Conservation (phyloP, 129 eudicot genomes). For the Tanacetum coccineum region DNA sequence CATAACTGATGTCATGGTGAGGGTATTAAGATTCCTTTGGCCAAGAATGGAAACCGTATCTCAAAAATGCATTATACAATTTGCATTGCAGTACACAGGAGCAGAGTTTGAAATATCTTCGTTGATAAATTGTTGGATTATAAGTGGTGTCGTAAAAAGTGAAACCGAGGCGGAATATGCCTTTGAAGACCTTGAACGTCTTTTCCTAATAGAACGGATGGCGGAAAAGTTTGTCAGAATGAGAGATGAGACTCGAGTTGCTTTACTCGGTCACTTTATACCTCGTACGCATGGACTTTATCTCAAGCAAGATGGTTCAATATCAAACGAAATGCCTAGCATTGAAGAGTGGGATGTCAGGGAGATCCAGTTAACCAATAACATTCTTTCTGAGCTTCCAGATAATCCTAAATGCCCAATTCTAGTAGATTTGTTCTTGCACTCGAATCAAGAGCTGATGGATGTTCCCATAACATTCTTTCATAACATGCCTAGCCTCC, state of each 20-base stretch:
- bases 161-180: no score
- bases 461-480: conserved; percentile 25
- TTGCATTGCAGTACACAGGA: conserved; percentile 3
- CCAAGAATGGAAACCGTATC: background rate
- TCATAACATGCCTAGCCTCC: conserved; percentile 24
- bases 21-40: conserved; percentile 16
- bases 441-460: conserved; percentile 15
- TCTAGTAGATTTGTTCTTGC: conserved; percentile 19
- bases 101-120: background rate
- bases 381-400: conserved; percentile 22
- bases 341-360: conserved; percentile 13
- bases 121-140: background rate
- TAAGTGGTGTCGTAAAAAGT: no score
- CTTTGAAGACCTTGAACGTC: no score
- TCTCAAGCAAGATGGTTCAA: conserved; percentile 2
- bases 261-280: background rate
- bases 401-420: conserved; percentile 11
- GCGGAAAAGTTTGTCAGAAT: conserved; percentile 5
- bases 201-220: conserved; percentile 11
- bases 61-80: conserved; percentile 15
- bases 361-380: conserved; percentile 13
- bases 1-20: conserved; percentile 12
- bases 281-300: background rate
- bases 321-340: background rate
- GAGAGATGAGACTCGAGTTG: conserved; percentile 21